Evolutionary conservation across 2,329 filamentous ascomycete species (phyloP), one percentile per base, ranked within the genome.

Genomic region (Clarireedia monteithiana): DNA sequence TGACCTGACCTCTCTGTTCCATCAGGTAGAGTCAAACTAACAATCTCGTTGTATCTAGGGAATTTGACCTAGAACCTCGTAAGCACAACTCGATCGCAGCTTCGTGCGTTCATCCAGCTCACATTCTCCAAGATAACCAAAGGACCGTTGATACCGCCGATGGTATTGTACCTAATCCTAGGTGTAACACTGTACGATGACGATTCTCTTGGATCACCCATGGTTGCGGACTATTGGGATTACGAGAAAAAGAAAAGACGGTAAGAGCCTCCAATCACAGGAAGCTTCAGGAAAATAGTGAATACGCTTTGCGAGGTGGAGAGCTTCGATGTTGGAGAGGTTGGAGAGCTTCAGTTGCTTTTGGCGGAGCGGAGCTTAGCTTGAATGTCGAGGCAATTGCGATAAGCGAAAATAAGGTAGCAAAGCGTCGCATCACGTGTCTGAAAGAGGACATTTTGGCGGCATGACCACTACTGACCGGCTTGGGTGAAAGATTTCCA

Each of bases 111-210:
- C 14, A n/a, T 27, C 34, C 60, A 59, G 76, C 85, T 65, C 73
- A 95, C 92, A 82, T 95, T 95, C 72, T 97, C 94, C 65, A 99
- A 83, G 70, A 99, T 92, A 71, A 99, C 94, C 74, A 99, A 83
- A 68, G 94, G 94, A 58, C 94, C 94, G 77, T 99, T 99, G 75
- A 99, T 86, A 78, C 92, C 92, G 70, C 91, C 89, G 71, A 99
- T 91, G 67, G 94, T 99, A 79, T 99, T 99, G 84, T 99, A 99
- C 69, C 88, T 85, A 75, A 97, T 81, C 71, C 85, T 78, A 65
- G 85, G 85, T 70, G 84, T 81, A 71, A 89, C 67, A 60, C 62
- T 66, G 63, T 68, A 70, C 56, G 68, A 70, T 56, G 68, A 70
- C 52, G 68, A 69, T 54, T 70, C 68, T 62, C 68, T 60, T 58